Evolutionary conservation across 257 asterid genomes (phyloP).

Genomic region (Haberlea rhodopensis): DNA sequence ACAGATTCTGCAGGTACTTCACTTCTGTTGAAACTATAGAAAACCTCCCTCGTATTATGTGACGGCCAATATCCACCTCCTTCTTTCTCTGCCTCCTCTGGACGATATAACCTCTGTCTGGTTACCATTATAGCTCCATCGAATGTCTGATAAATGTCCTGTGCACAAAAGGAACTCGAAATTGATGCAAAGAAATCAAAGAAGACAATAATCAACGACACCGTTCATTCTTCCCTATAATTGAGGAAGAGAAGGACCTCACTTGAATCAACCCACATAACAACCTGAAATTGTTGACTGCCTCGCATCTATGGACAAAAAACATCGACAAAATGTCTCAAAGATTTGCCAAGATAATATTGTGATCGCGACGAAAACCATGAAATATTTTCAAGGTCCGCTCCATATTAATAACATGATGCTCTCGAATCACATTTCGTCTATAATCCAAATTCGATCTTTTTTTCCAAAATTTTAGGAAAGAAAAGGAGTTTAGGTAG

Average conservation of each 20-base stretch:
- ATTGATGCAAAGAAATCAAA: background rate
- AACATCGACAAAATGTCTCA: background rate
- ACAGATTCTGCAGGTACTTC: conserved; percentile 54
- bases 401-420: background rate
- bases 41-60: conserved; percentile 37
- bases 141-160: conserved; percentile 42
- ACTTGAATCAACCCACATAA: background rate
- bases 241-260: background rate
- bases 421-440: background rate
- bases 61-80: conserved; percentile 49
- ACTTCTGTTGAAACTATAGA: conserved; percentile 49
- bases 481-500: background rate
- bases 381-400: background rate
- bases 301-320: background rate
- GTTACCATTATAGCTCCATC: conserved; percentile 41
- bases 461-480: background rate
- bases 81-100: conserved; percentile 45
- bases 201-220: background rate
- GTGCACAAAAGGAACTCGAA: background rate
- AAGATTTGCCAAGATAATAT: background rate
- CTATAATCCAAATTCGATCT: background rate
- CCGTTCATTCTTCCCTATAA: background rate
- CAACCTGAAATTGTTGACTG: background rate
- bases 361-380: background rate
- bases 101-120: conserved; percentile 53